Conservation (phyloP, 2,329 filamentous ascomycete species). For the Alternaria sp. region DNA sequence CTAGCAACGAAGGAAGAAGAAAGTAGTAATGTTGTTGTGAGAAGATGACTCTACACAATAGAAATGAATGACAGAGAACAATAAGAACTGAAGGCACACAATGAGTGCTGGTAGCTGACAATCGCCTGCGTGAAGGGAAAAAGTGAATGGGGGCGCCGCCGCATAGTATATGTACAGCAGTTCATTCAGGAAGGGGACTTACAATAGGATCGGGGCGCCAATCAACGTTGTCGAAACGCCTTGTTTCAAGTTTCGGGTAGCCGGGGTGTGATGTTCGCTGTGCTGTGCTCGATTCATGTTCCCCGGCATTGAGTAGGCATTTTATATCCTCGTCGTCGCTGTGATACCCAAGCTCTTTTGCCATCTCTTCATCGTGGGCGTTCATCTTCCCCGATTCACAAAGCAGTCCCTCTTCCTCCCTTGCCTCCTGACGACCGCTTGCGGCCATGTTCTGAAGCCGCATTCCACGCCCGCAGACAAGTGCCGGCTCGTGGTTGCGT, state of each 20-base stretch:
- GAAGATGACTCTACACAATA: conserved; percentile 19
- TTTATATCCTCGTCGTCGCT: conserved; percentile 35
- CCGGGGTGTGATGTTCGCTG: conserved; percentile 36
- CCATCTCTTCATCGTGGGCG: conserved; percentile 26
- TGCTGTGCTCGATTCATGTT: conserved; percentile 28
- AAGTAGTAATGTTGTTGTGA: conserved; percentile 19
- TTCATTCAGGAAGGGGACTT: conserved; percentile 31
- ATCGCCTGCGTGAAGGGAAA: conserved; percentile 41
- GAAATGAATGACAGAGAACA: conserved; percentile 44
- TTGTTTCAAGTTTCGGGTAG: conserved; percentile 47
- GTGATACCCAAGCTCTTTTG: conserved; percentile 29
- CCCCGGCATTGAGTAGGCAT: conserved; percentile 32
- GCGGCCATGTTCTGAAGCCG: conserved; percentile 33
- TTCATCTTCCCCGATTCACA: conserved; percentile 21
- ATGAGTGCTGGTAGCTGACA: conserved; percentile 35
- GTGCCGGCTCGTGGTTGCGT: conserved; percentile 23
- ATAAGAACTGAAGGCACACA: conserved; percentile 38
- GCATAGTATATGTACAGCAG: conserved; percentile 42
- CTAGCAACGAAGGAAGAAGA: conserved; percentile 25
- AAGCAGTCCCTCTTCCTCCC: conserved; percentile 34
- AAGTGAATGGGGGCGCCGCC: conserved; percentile 18
- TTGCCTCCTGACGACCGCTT: conserved; percentile 31
- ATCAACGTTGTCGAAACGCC: conserved; percentile 36
- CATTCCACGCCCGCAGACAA: conserved; percentile 25
- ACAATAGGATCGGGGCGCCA: conserved; percentile 39